Base-by-base conservation (phyloP, 768 basidiomycete genomes). In the Naganishia friedmannii region DNA sequence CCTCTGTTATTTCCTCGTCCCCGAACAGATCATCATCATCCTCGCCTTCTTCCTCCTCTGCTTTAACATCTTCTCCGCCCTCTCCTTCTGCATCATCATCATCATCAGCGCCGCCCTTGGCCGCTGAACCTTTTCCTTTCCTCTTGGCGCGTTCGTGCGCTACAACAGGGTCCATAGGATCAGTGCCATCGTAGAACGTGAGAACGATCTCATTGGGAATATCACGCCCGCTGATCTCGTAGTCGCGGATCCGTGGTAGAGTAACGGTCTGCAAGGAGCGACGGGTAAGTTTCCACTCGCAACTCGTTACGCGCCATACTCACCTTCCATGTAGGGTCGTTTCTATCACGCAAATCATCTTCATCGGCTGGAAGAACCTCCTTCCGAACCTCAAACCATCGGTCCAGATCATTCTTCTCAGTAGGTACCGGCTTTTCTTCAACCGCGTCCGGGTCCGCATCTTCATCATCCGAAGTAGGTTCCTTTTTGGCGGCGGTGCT, bases 161-260 rank as follows among this genome's bases (percentile, higher is more conserved):
- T 1, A 42, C 48, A 15, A 66, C 53, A 19, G 46, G 48, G 12
- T 66, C 65, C 26, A 53, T 42, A 2, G 65, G 65, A 26, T 65
- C 46, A 32, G 34, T 31, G 34, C 69, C 76, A 63, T 77, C 77
- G 4, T 72, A 70, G 66, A 80, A 77, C 0, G 74, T 66, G 3
- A 80, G 29, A 10, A 80, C 60, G 17, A 78, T 58, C 48, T 78
- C 77, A 51, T 76, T 75, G 8, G 56, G 66, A 1, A 71, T 66
- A n/a, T 54, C 67, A 6, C 57, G 68, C 45, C 72, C 60, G 8
- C 69, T 72, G 17, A 77, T 73, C 39, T 80, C 79, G 68, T 78
- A 80, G 37, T 74, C 74, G 54, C 77, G 71, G 0, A 70, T 26
- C 3, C 53, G 66, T 5, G 65, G 48, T 19, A 66, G 26, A 2